phyloP scores from a whole-genome alignment of 1,284 basidiomycete genomes.

The Golubevia pallescens region DNA sequence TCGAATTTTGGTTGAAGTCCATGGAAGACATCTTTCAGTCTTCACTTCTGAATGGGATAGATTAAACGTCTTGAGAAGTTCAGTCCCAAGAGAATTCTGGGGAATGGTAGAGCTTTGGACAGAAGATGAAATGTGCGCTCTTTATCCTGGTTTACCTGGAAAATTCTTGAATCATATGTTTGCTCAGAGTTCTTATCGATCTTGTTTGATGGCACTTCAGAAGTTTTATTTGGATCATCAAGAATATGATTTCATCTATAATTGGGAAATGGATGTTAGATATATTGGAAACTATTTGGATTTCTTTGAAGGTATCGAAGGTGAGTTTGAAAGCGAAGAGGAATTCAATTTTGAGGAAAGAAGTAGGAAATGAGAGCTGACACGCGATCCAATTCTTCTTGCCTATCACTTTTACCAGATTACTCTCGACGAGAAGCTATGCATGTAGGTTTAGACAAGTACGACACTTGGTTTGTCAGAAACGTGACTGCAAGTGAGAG shows the following conservation, averaged over 20 bases:
- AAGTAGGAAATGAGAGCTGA: not conserved
- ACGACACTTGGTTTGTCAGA: conserved; percentile 59
- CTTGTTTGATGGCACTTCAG: conserved; percentile 63
- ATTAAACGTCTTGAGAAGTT: conserved; percentile 53
- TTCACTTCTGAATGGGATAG: conserved; percentile 64
- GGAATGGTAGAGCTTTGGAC: conserved; percentile 63
- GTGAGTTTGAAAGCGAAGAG: not conserved
- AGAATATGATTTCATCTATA: conserved; percentile 63
- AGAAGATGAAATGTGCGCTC: conserved; percentile 60
- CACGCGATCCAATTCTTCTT: not conserved
- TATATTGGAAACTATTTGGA: conserved; percentile 64
- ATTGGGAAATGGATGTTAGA: conserved; percentile 65
- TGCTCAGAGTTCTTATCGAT: conserved; percentile 61
- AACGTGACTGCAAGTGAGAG: conserved; percentile 53
- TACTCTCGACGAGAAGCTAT: conserved; percentile 58
- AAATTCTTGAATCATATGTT: conserved; percentile 64
- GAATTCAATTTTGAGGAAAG: not conserved
- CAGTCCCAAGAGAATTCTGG: conserved; percentile 63
- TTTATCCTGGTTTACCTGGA: conserved; percentile 60
- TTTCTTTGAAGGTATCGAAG: conserved; percentile 59
- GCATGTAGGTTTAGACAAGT: conserved; percentile 61
- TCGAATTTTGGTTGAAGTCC: conserved; percentile 63
- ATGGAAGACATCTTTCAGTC: conserved; percentile 52
- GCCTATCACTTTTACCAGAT: conserved; percentile 13
- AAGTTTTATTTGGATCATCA: conserved; percentile 64